Conservation (phyloP, 805 yeast genomes). For the Wickerhamomyces mucosus region DNA sequence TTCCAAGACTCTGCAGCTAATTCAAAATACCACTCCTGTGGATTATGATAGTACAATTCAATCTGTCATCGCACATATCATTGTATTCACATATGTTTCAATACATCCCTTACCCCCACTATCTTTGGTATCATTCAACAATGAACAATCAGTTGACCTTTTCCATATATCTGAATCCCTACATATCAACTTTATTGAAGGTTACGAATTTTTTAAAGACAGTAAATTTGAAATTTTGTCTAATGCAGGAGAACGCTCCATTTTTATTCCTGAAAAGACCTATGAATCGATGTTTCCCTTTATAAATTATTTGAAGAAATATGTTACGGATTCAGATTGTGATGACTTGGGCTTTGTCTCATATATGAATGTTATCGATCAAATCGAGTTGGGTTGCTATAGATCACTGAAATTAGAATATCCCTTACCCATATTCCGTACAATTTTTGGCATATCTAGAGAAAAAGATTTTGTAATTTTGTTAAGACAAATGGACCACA, state of each 20-base stretch:
- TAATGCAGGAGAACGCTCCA: slow-evolving; percentile 7
- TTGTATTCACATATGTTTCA: slow-evolving; percentile 12
- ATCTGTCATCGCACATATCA: slow-evolving; percentile 11
- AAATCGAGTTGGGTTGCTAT: no score
- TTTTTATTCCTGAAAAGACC: slow-evolving; percentile 4
- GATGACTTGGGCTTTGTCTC: no score
- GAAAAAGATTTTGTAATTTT: slow-evolving; percentile 5
- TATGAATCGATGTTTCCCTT: slow-evolving; percentile 7
- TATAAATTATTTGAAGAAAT: slow-evolving; percentile 8
- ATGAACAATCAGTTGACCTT: slow-evolving; percentile 9
- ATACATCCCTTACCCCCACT: slow-evolving; percentile 14
- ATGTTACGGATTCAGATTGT: no score
- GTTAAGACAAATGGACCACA: slow-evolving; percentile 9
- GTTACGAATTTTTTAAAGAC: slow-evolving; percentile 4
- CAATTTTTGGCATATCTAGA: slow-evolving; percentile 5
- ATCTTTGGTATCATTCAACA: slow-evolving; percentile 6
- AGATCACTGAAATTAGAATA: slow-evolving; percentile 13
- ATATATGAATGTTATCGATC: no score
- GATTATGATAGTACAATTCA: no score
- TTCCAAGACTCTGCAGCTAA: slow-evolving; percentile 5
- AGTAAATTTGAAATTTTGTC: slow-evolving; percentile 9
- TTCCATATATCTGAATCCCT: slow-evolving; percentile 11
- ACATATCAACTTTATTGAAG: slow-evolving; percentile 1
- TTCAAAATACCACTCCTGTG: no score
- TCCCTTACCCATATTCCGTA: slow-evolving; percentile 13